These are phyloP conservation scores for Erodium maritimum DNA, from an alignment of 345 rosid genomes.

Conservation along the genomic window DNA sequence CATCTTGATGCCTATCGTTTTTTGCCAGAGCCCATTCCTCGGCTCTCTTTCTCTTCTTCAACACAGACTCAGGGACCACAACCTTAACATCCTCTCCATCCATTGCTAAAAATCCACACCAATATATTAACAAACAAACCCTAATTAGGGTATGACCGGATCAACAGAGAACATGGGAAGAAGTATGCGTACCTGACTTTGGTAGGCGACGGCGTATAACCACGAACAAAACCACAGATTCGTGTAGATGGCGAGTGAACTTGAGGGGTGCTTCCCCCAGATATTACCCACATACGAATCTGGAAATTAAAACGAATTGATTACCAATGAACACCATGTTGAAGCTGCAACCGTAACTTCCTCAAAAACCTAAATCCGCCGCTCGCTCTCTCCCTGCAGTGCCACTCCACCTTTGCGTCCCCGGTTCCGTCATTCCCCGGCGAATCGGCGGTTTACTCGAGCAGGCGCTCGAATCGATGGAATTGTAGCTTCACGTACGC, in stretches of 20 bases:
- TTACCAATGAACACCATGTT: too few relatives aligned
- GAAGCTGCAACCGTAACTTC: conserved; percentile 25
- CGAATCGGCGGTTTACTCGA: conserved; percentile 14
- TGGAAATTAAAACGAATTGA: too few relatives aligned
- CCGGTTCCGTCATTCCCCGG: conserved; percentile 8
- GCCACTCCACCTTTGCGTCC: conserved; percentile 23
- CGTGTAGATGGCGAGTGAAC: too few relatives aligned
- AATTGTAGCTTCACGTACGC: conserved; percentile 29
- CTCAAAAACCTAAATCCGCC: conserved; percentile 12
- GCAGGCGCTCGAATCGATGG: conserved; percentile 9
- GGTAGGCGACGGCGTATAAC: too few relatives aligned
- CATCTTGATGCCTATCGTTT: too few relatives aligned
- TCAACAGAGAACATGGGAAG: too few relatives aligned
- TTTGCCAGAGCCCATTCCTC: conserved; percentile 54
- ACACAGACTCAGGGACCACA: conserved; percentile 47
- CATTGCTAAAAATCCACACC: conserved; percentile 4
- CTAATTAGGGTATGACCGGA: too few relatives aligned
- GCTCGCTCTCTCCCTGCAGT: conserved; percentile 20
- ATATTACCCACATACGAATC: too few relatives aligned
- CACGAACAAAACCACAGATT: too few relatives aligned
- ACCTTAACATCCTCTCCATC: conserved; percentile 28
- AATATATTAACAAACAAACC: not conserved
- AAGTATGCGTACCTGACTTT: too few relatives aligned
- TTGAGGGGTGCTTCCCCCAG: too few relatives aligned
- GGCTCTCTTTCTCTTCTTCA: conserved; percentile 60